These are phyloP conservation scores for Podospora comata DNA, from an alignment of 495 filamentous ascomycete genomes.

Conservation along the genomic window DNA sequence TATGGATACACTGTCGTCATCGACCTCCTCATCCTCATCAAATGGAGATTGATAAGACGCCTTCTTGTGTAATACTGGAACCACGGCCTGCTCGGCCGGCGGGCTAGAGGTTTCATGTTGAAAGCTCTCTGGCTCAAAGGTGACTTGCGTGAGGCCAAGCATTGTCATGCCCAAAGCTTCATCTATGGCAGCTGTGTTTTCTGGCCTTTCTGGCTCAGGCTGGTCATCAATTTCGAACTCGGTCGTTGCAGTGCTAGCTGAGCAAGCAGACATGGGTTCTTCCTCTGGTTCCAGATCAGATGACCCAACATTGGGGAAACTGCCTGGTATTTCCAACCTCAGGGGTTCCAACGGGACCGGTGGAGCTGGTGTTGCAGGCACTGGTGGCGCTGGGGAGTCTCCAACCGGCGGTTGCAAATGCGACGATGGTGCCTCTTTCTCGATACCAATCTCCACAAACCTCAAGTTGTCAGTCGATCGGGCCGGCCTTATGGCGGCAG, in stretches of 20 bases:
- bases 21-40: constrained; percentile 36
- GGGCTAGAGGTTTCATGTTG: constrained; percentile 1
- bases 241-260: constrained; percentile 59
- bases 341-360: constrained; percentile 54
- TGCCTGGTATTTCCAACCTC: constrained; percentile 64
- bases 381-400: background rate
- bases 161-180: background rate
- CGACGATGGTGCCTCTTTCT: constrained; percentile 7
- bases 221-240: constrained; percentile 71
- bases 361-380: constrained; percentile 10
- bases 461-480: constrained; percentile 6
- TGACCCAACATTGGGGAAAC: constrained; percentile 42
- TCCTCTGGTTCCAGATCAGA: constrained; percentile 40
- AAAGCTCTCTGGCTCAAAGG: constrained; percentile 21
- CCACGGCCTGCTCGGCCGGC: constrained; percentile 3
- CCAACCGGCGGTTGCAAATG: background rate
- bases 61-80: constrained; percentile 26
- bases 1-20: constrained; percentile 42
- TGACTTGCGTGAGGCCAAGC: constrained; percentile 5
- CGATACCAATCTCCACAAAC: constrained; percentile 1
- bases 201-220: constrained; percentile 43
- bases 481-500: constrained; percentile 2
- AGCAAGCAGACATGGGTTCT: constrained; percentile 48
- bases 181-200: constrained; percentile 13
- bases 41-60: constrained; percentile 42